phyloP scores from a whole-genome alignment of 495 filamentous ascomycete genomes.

The Peziza echinospora region DNA sequence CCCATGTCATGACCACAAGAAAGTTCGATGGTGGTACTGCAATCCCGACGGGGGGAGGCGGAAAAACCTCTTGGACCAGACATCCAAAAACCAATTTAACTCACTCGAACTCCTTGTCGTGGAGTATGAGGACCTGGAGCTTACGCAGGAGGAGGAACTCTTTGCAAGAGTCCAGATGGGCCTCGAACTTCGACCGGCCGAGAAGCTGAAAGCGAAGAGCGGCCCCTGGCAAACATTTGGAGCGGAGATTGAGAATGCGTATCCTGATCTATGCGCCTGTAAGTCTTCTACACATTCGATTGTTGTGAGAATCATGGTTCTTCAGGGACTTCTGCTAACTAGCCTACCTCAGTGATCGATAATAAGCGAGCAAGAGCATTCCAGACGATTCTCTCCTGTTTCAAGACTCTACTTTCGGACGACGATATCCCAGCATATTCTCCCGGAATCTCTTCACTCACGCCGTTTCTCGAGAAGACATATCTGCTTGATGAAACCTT shows the following conservation, averaged over 20 bases:
- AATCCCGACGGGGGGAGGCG: background rate
- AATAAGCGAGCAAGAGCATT: constrained; percentile 21
- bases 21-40: constrained; percentile 16
- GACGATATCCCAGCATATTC: constrained; percentile 9
- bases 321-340: constrained; percentile 3
- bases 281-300: background rate
- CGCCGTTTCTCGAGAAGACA: constrained; percentile 9
- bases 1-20: constrained; percentile 21
- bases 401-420: constrained; percentile 12
- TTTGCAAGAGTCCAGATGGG: constrained; percentile 29
- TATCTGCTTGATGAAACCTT: constrained; percentile 5
- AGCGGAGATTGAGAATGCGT: constrained; percentile 23
- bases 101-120: constrained; percentile 22
- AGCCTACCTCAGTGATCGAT: constrained; percentile 12
- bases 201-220: constrained; percentile 27
- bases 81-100: constrained; percentile 19
- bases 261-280: constrained; percentile 20
- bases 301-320: background rate
- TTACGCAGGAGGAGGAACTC: constrained; percentile 28
- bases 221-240: constrained; percentile 27
- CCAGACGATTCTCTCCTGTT: constrained; percentile 16
- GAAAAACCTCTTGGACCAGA: constrained; percentile 13
- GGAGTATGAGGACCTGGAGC: constrained; percentile 22
- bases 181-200: constrained; percentile 26
- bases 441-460: constrained; percentile 9